Conservation (phyloP, 345 rosid species). For the Cardamine chenopodiifolia region DNA sequence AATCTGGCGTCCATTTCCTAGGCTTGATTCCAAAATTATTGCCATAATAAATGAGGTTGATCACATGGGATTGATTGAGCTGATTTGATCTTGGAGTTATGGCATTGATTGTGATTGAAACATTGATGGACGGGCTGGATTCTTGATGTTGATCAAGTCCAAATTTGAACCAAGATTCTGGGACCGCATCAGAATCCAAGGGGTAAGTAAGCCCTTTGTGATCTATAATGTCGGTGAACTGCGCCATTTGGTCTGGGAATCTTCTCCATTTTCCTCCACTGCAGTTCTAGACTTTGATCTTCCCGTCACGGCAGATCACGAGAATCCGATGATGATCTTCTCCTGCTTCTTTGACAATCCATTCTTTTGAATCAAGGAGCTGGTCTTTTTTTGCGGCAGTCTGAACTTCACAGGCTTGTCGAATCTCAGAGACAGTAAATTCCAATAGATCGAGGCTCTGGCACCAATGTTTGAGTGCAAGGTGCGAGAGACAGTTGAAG, state of each 20-base stretch:
- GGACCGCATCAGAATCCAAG: not conserved
- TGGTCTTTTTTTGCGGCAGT: no score
- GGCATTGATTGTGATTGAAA: not conserved
- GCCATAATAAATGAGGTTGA: not conserved
- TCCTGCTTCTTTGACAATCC: not conserved
- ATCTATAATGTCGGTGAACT: not conserved
- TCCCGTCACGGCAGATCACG: not conserved
- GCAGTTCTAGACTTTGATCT: not conserved
- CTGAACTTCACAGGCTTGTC: not conserved
- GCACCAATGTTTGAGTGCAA: not conserved
- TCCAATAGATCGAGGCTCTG: not conserved
- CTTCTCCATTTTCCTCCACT: not conserved
- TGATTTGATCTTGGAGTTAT: not conserved
- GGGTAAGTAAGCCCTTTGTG: not conserved
- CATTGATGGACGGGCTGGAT: not conserved
- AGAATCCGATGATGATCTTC: not conserved
- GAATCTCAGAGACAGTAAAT: not conserved
- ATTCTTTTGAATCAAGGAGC: not conserved
- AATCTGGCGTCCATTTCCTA: not conserved
- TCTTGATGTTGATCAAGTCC: not conserved
- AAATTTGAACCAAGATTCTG: no score
- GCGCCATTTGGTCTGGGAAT: not conserved
- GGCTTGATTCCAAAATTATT: not conserved
- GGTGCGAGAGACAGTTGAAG: not conserved
- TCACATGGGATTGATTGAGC: not conserved